These are phyloP conservation scores for slime mould (Dictyostelium discoideum) DNA, from an alignment of 78 protist genomes.

Conservation along the genomic window dicty_2.7 NC_007088.5:3740501-3741000, in stretches of 20 bases:
- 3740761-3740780: constrained; percentile 35
- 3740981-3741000: no score
- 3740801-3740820: not conserved
- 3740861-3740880: constrained; percentile 23
- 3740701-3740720: constrained; percentile 7
- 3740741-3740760: constrained; percentile 28
- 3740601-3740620: constrained; percentile 1
- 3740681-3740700: not conserved
- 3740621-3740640: not conserved
- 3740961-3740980: not conserved
- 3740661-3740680: not conserved
- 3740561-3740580: not conserved
- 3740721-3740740: constrained; percentile 30
- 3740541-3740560: not conserved
- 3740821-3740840: not conserved
- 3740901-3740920: not conserved
- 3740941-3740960: not conserved
- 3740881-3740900: constrained; percentile 3
- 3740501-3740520: not conserved
- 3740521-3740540: not conserved
- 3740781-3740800: constrained; percentile 8
- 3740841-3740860: constrained; percentile 8
- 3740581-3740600: not conserved
- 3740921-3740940: not conserved
- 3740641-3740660: not conserved